Evolutionary conservation across 2,329 filamentous ascomycete genomes (phyloP).

Genomic region (Laburnicola sp.): DNA sequence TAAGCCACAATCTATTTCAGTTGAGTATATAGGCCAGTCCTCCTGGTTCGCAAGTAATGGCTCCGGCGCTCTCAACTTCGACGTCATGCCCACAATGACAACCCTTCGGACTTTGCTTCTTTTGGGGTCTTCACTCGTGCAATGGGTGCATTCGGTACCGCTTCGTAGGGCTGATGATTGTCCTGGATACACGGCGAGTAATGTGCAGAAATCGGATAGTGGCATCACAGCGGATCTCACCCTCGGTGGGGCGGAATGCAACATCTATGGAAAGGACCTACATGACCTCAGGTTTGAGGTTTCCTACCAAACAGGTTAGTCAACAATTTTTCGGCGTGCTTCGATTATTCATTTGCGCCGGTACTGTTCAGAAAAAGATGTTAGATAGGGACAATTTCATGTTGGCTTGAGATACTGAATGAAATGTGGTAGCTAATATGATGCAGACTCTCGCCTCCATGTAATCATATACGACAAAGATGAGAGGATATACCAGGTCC

Average conservation of each 20-base stretch:
- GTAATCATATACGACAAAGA: conserved; percentile 71
- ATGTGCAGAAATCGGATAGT: conserved; percentile 55
- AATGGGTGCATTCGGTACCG: conserved; percentile 26
- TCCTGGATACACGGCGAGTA: conserved; percentile 68
- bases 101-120: conserved; percentile 27
- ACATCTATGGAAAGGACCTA: conserved; percentile 61
- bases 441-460: conserved; percentile 66
- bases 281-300: conserved; percentile 59
- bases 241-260: conserved; percentile 68
- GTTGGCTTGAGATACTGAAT: neutral
- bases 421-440: neutral
- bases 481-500: conserved; percentile 73
- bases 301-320: conserved; percentile 62
- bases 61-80: conserved; percentile 15
- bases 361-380: too few relatives aligned
- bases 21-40: conserved; percentile 39
- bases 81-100: conserved; percentile 29
- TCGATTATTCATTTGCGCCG: too few relatives aligned
- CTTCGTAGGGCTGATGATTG: conserved; percentile 49
- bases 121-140: conserved; percentile 25
- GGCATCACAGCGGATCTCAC: conserved; percentile 69
- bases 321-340: too few relatives aligned
- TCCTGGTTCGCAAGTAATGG: conserved; percentile 28
- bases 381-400: too few relatives aligned
- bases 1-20: conserved; percentile 18